Percentiles rank a stretch among this genome's conserved stretches.
phyloP scores from a whole-genome alignment of 2,329 filamentous ascomycete species.

The Mycosphaerelloides madeirae region DNA sequence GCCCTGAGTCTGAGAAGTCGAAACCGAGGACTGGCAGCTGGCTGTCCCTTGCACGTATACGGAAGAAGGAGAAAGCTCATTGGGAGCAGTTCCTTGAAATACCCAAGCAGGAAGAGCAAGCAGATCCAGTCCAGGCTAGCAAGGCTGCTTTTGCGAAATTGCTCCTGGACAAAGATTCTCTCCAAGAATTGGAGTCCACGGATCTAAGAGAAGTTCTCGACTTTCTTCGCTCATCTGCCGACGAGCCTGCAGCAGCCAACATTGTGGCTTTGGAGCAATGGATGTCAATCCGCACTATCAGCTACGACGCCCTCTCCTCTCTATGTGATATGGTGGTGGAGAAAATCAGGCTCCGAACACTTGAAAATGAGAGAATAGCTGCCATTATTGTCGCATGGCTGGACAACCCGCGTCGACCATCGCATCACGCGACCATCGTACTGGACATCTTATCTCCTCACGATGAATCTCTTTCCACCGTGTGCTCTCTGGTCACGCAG shows the following conservation, averaged over 20 bases:
- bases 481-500: background rate
- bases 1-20: background rate
- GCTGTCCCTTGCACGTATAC: background rate
- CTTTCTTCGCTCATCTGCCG: conserved; percentile 22
- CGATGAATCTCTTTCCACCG: background rate
- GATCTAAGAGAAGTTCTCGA: conserved; percentile 12
- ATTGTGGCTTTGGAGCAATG: conserved; percentile 18
- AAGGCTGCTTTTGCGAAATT: conserved; percentile 19
- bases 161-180: conserved; percentile 6
- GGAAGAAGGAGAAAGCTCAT: conserved; percentile 8
- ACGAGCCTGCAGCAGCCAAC: conserved; percentile 25
- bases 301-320: background rate
- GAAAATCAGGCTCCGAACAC: conserved; percentile 19
- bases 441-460: conserved; percentile 5
- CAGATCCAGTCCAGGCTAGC: conserved; percentile 17
- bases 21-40: background rate
- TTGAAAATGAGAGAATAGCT: conserved; percentile 10
- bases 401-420: background rate
- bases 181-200: background rate
- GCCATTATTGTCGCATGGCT: conserved; percentile 4
- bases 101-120: conserved; percentile 2
- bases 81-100: conserved; percentile 15
- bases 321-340: conserved; percentile 11
- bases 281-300: conserved; percentile 6
- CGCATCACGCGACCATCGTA: conserved; percentile 3